These are phyloP conservation scores for Moesziomyces aphidis DNA, from an alignment of 1,284 basidiomycete genomes.

Conservation along the genomic window DNA sequence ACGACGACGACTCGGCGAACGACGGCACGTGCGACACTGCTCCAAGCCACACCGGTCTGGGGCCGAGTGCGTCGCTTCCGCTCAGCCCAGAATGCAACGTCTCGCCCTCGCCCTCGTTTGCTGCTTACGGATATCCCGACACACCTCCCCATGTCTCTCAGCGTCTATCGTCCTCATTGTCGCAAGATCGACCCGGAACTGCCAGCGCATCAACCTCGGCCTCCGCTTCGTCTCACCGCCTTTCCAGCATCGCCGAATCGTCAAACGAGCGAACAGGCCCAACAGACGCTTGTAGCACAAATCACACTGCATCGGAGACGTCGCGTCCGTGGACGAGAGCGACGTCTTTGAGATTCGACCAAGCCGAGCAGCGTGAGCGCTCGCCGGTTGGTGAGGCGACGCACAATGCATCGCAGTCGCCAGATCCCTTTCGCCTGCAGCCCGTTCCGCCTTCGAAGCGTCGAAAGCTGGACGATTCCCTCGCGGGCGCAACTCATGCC, in stretches of 20 bases:
- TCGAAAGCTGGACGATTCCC: conserved; percentile 24
- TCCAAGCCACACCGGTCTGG: background rate
- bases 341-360: conserved; percentile 7
- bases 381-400: background rate
- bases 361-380: conserved; percentile 1
- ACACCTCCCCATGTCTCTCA: conserved; percentile 13
- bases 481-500: background rate
- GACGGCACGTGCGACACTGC: background rate
- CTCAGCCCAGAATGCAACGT: conserved; percentile 26
- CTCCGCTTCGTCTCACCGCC: background rate
- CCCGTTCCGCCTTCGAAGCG: conserved; percentile 31
- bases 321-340: conserved; percentile 12
- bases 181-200: background rate
- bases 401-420: background rate
- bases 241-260: background rate
- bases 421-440: conserved; percentile 23
- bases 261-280: background rate
- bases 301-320: background rate
- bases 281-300: background rate
- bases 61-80: conserved; percentile 15
- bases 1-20: conserved; percentile 1
- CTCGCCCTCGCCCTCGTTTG: conserved; percentile 32
- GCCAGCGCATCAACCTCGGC: background rate
- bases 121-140: conserved; percentile 18
- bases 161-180: conserved; percentile 2